Percentiles rank a stretch among this genome's conserved stretches.
phyloP scores from a whole-genome alignment of 2,329 filamentous ascomycete genomes.

The Fusarium pininemorale region DNA sequence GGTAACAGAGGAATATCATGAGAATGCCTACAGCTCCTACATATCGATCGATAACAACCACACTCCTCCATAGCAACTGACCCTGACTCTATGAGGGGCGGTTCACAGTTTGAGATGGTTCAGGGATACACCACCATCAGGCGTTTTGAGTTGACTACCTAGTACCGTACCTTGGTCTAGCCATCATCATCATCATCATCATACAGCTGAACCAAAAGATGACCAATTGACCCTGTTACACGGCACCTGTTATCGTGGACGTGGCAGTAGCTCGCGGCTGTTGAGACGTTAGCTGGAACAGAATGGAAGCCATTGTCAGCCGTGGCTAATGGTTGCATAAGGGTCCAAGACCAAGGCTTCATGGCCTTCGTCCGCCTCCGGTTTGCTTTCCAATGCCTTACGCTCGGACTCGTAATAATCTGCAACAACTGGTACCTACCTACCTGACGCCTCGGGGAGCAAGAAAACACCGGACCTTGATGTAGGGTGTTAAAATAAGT shows the following conservation, averaged over 20 bases:
- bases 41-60: background rate
- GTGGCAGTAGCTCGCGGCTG: constrained; percentile 9
- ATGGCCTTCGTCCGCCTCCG: background rate
- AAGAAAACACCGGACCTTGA: no score
- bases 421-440: background rate
- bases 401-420: background rate
- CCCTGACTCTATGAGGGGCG: background rate
- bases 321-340: constrained; percentile 30
- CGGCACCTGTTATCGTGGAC: constrained; percentile 19
- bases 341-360: constrained; percentile 22
- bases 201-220: constrained; percentile 13
- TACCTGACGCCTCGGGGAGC: no score
- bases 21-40: background rate
- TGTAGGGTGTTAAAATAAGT: no score
- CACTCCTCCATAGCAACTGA: constrained; percentile 1
- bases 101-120: constrained; percentile 21
- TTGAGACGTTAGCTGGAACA: constrained; percentile 17
- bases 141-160: constrained; percentile 38
- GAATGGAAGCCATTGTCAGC: constrained; percentile 15
- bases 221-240: constrained; percentile 10
- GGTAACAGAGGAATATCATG: background rate
- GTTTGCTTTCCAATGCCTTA: background rate
- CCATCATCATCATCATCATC: background rate
- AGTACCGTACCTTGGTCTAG: background rate
- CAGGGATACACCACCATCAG: constrained; percentile 36